Evolutionary conservation across 768 basidiomycete genomes (phyloP).

Genomic region (Tulasnella sp.): DNA sequence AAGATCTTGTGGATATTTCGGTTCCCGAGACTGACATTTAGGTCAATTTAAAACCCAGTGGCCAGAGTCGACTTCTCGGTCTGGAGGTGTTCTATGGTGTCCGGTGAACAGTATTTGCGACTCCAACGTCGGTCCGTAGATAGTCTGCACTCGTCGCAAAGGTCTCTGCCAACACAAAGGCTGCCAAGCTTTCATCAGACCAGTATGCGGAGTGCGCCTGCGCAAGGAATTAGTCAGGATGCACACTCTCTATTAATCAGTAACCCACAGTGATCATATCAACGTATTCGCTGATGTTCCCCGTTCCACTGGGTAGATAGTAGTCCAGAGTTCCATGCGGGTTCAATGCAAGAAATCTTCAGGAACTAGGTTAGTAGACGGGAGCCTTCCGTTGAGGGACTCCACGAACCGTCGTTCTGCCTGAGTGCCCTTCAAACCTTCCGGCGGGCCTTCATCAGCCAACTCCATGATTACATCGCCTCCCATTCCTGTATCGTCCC

Average conservation of each 20-base stretch:
- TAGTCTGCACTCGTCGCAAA: conserved; percentile 34
- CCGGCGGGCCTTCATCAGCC: background rate
- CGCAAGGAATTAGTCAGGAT: conserved; percentile 17
- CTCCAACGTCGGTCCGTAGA: conserved; percentile 24
- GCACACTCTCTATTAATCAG: background rate
- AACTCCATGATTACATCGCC: conserved; percentile 15
- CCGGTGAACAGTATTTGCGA: background rate
- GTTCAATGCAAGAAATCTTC: conserved; percentile 39
- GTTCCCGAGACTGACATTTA: background rate
- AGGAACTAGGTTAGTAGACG: background rate
- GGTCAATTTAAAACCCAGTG: background rate
- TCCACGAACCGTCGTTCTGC: conserved; percentile 26
- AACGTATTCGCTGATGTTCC: conserved; percentile 35
- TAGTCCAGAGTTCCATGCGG: conserved; percentile 41
- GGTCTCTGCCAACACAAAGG: conserved; percentile 36
- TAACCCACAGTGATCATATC: conserved; percentile 25
- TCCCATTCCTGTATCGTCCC: background rate
- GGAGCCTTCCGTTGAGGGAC: background rate
- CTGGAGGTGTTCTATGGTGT: background rate
- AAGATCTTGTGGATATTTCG: background rate
- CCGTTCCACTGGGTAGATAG: conserved; percentile 32
- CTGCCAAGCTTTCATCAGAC: conserved; percentile 35
- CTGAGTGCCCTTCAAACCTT: conserved; percentile 23
- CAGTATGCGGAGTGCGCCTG: conserved; percentile 37
- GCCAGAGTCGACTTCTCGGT: background rate